Evolutionary conservation across 306 rosid genomes (phyloP).

Genomic region (Senna siamea): DNA sequence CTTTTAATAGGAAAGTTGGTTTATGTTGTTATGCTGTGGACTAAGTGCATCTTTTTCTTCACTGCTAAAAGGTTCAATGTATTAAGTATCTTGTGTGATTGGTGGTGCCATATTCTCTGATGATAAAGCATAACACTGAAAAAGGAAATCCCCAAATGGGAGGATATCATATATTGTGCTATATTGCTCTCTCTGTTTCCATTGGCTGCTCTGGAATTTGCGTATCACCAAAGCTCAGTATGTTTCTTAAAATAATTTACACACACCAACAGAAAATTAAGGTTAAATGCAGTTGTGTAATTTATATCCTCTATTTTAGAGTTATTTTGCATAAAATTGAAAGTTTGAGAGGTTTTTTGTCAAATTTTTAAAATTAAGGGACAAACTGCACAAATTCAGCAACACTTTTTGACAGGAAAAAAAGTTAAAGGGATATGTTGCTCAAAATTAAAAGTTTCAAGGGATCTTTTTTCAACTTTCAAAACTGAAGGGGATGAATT

Average conservation of each 20-base stretch:
- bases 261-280: conserved; percentile 22
- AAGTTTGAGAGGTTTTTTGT: too few relatives aligned
- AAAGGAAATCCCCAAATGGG: conserved; percentile 37
- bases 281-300: too few relatives aligned
- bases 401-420: too few relatives aligned
- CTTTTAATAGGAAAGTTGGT: conserved; percentile 21
- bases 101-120: conserved; percentile 43
- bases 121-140: conserved; percentile 27
- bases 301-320: too few relatives aligned
- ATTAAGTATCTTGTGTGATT: conserved; percentile 37
- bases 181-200: conserved; percentile 3
- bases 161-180: conserved; percentile 19
- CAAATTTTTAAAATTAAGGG: too few relatives aligned
- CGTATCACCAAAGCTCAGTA: conserved; percentile 38
- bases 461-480: too few relatives aligned
- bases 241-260: conserved; percentile 35
- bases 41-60: conserved; percentile 47
- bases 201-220: conserved; percentile 42
- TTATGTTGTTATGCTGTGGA: conserved; percentile 11
- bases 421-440: too few relatives aligned
- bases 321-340: too few relatives aligned
- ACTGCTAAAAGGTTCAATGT: conserved; percentile 48
- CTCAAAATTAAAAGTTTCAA: too few relatives aligned
- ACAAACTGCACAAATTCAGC: too few relatives aligned
- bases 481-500: too few relatives aligned